Evolutionary conservation across 495 filamentous ascomycete genomes (phyloP), one percentile per base, ranked within the genome.

Genomic region (Astrocystis sublimbata): DNA sequence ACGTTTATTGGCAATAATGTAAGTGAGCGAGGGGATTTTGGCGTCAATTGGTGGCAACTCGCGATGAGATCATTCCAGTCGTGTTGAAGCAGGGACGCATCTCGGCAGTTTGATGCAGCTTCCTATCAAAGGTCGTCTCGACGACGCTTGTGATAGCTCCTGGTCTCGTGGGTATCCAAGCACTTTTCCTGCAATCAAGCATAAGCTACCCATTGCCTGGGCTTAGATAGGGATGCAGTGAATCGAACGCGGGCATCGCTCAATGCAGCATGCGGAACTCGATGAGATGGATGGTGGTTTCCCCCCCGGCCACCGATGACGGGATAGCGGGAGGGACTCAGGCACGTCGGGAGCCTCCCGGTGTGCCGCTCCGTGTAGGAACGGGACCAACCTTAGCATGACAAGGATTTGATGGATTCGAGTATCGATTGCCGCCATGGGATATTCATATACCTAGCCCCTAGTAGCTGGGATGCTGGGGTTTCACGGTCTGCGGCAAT

Each of bases 1-100:
- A 49, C 50, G 45, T 49, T 49, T 59, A 59, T 59, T 59, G 56
- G 56, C 56, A 59, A 59, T 59, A 59, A 50, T 43, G 35, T 43
- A 30, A 23, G 56, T 47, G 42, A 50, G 40, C n/a, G n/a, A n/a
- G n/a, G n/a, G n/a, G n/a, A n/a, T n/a, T 49, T 59, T 26, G 13
- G 19, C 56, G 40, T 23, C 56, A 50, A 36, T 50, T 59, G 42
- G 56, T 59, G 43, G 19, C 40, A 35, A 19, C 9, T 58, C 21
- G 26, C 41, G 43, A 49, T 36, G 56, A 50, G 42, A 49, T 59
- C 54, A 38, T 57, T 42, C 36, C 26, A 43, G 54, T 42, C 26
- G 36, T 45, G 54, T 57, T 13, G 40, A 38, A n/a, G 51, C 28
- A 54, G 26, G 19, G 33, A 54, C 5, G 21, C 38, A 45, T 8